Conservation (phyloP, 2,329 filamentous ascomycete species). For the Juglanconis sp. region DNA sequence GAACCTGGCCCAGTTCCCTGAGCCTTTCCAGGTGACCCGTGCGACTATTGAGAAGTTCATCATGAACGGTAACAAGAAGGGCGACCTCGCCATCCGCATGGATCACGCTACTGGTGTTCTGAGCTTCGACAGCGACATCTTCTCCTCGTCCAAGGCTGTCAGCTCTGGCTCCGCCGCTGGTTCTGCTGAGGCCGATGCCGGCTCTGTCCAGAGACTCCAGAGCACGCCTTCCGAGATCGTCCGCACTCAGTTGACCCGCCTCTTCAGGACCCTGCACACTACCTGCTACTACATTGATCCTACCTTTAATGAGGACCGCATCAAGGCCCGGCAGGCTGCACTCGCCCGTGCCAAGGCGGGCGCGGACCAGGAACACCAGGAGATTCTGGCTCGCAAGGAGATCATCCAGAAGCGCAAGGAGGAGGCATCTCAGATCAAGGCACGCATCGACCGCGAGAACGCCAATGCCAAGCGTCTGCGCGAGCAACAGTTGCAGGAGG, state of each 20-base stretch:
- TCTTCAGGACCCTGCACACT: constrained; percentile 86
- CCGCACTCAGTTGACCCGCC: constrained; percentile 85
- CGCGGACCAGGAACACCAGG: constrained; percentile 86
- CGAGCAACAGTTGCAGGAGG: constrained; percentile 83
- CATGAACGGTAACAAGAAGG: constrained; percentile 99
- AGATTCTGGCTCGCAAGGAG: constrained; percentile 80
- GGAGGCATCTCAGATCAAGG: constrained; percentile 82
- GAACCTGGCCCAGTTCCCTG: constrained; percentile 90
- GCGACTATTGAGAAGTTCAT: constrained; percentile 99
- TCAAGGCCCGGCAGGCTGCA: constrained; percentile 75
- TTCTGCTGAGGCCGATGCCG: constrained; percentile 80
- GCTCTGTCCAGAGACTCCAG: constrained; percentile 89
- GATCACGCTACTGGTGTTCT: constrained; percentile 93
- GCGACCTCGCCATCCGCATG: constrained; percentile 91
- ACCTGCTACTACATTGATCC: constrained; percentile 96
- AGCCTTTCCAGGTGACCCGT: constrained; percentile 88
- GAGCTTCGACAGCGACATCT: constrained; percentile 97
- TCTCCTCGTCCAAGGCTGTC: constrained; percentile 91
- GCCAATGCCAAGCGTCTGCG: constrained; percentile 82
- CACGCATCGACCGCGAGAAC: constrained; percentile 88
- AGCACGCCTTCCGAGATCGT: constrained; percentile 98
- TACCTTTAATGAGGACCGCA: constrained; percentile 76
- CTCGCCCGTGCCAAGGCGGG: constrained; percentile 80
- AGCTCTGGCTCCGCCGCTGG: constrained; percentile 80
- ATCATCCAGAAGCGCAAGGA: constrained; percentile 97